Evolutionary conservation across 495 filamentous ascomycete genomes (phyloP).

Genomic region (Neurospora sp.): DNA sequence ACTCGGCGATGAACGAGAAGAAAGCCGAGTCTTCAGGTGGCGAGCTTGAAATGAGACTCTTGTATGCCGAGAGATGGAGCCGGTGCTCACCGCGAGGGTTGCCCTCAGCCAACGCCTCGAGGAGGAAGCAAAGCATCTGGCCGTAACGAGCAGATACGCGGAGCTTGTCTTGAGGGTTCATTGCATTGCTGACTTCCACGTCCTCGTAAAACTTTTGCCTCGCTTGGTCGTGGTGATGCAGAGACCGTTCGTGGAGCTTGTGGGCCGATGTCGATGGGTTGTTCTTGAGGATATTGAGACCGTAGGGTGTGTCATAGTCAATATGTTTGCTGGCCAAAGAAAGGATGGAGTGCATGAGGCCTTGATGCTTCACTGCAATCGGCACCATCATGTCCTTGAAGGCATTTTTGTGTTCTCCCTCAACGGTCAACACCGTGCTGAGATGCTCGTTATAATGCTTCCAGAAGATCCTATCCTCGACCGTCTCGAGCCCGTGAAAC

Average conservation of each 20-base stretch:
- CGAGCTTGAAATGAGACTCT: conserved; percentile 54
- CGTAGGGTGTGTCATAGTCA: conserved; percentile 43
- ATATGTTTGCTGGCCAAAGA: conserved; percentile 79
- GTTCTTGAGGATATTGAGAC: conserved; percentile 32
- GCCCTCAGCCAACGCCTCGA: conserved; percentile 73
- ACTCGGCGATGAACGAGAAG: conserved; percentile 75
- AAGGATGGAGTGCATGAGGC: conserved; percentile 88
- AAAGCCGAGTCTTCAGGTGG: conserved; percentile 54
- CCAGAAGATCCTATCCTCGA: conserved; percentile 72
- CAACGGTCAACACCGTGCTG: conserved; percentile 70
- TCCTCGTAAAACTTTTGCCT: conserved; percentile 44
- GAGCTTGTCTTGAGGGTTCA: conserved; percentile 31
- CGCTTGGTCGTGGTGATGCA: conserved; percentile 54
- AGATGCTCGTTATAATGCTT: conserved; percentile 79
- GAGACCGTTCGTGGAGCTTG: conserved; percentile 35
- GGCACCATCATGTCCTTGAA: conserved; percentile 84
- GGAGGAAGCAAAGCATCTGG: conserved; percentile 68
- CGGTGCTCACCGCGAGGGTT: conserved; percentile 70
- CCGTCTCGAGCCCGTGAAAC: conserved; percentile 78
- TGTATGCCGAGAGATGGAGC: conserved; percentile 68
- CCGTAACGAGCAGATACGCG: conserved; percentile 58
- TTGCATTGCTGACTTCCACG: conserved; percentile 28
- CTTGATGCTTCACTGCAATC: conserved; percentile 72
- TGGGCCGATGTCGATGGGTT: conserved; percentile 31
- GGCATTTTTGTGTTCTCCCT: conserved; percentile 76